Conservation (phyloP, 495 filamentous ascomycete genomes). For the Aspergillus nidulans region DNA sequence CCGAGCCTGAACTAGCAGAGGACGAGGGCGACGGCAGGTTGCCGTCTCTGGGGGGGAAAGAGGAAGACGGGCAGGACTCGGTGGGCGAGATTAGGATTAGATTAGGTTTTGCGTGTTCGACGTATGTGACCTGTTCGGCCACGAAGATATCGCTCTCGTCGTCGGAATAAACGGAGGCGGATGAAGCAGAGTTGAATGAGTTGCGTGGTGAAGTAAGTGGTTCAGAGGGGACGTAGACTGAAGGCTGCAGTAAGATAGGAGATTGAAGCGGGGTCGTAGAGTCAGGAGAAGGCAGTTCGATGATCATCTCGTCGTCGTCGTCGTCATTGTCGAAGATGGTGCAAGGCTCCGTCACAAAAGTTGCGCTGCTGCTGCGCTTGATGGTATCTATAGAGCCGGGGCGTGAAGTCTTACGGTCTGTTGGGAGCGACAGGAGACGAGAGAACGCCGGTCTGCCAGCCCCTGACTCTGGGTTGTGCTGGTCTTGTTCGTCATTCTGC, state of each 20-base stretch:
- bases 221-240: conserved; percentile 30
- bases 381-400: conserved; percentile 41
- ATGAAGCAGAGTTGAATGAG: conserved; percentile 28
- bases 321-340: conserved; percentile 35
- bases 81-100: conserved; percentile 37
- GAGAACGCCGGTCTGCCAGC: conserved; percentile 18
- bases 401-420: conserved; percentile 23
- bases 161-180: conserved; percentile 30
- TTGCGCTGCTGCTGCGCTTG: conserved; percentile 36
- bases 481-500: too few species aligned
- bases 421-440: conserved; percentile 23
- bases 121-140: conserved; percentile 34
- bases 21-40: background rate
- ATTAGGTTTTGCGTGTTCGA: conserved; percentile 32
- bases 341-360: conserved; percentile 31
- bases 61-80: conserved; percentile 5
- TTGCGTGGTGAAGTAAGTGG: conserved; percentile 14
- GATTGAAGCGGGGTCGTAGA: conserved; percentile 30
- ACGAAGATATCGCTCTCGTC: conserved; percentile 35
- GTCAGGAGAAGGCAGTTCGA: conserved; percentile 37
- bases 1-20: background rate
- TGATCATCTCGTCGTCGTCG: conserved; percentile 24
- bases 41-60: conserved; percentile 5
- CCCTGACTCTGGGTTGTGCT: too few species aligned
- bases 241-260: conserved; percentile 30